phyloP scores from a whole-genome alignment of 1,284 basidiomycete genomes.

The Naganishia liquefaciens region DNA sequence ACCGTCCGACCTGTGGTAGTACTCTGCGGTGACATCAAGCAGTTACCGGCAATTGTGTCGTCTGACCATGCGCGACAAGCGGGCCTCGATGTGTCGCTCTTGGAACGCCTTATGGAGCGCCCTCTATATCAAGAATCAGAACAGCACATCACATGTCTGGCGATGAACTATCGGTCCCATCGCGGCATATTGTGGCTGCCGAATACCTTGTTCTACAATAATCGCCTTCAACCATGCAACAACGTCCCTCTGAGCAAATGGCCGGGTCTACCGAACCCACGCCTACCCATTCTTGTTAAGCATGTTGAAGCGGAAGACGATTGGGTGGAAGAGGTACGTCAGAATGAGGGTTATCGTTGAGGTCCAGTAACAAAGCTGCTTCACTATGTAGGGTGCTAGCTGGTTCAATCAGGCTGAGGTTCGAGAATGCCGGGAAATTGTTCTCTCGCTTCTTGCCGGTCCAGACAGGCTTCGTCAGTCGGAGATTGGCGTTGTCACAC shows the following conservation, averaged over 20 bases:
- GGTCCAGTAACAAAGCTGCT: neutral
- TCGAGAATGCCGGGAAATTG: constrained; percentile 34
- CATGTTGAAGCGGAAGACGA: constrained; percentile 46
- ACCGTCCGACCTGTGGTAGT: constrained; percentile 39
- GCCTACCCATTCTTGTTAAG: constrained; percentile 48
- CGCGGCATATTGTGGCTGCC: constrained; percentile 52
- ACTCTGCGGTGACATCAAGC: constrained; percentile 51
- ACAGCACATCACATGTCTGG: constrained; percentile 27
- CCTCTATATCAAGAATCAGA: constrained; percentile 40
- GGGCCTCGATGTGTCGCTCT: constrained; percentile 51
- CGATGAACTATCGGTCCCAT: constrained; percentile 52
- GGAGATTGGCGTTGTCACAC: constrained; percentile 52
- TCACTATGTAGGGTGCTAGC: constrained; percentile 37
- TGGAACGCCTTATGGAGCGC: constrained; percentile 49
- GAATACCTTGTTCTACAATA: constrained; percentile 53
- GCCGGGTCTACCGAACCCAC: constrained; percentile 42
- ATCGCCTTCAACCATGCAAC: constrained; percentile 47
- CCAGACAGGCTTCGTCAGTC: constrained; percentile 34
- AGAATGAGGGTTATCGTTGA: neutral
- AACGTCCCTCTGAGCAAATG: constrained; percentile 42
- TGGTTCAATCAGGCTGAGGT: constrained; percentile 32
- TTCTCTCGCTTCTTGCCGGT: constrained; percentile 21
- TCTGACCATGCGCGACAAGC: constrained; percentile 42
- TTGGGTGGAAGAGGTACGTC: constrained; percentile 50
- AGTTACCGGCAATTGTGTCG: constrained; percentile 51